Percentiles rank a stretch among this genome's conserved stretches.
phyloP scores from a whole-genome alignment of 2,329 filamentous ascomycete genomes.

The Monilinia laxa region DNA sequence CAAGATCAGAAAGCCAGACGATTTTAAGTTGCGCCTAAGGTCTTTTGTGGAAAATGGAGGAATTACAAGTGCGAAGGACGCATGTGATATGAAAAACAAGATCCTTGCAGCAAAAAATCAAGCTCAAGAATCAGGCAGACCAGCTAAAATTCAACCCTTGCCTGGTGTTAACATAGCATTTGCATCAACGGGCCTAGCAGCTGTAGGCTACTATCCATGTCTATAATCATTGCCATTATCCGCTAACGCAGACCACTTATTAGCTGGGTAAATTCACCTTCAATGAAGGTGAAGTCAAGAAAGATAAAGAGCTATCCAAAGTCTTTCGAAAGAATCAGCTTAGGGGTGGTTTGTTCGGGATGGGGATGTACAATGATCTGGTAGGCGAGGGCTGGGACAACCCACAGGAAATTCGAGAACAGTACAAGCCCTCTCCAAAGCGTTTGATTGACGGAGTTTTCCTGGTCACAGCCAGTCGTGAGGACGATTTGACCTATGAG shows the following conservation, averaged over 20 bases:
- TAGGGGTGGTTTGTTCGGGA: slow-evolving; percentile 5
- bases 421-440: background rate
- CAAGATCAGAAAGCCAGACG: slow-evolving; percentile 12
- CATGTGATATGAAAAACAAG: slow-evolving; percentile 4
- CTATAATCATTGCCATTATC: background rate
- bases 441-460: slow-evolving; percentile 13
- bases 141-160: background rate
- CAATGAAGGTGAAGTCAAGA: background rate
- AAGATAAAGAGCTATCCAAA: background rate
- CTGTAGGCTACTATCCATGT: background rate
- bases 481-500: background rate
- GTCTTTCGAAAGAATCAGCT: slow-evolving; percentile 4
- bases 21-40: background rate
- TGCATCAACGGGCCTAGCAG: slow-evolving; percentile 1
- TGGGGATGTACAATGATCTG: slow-evolving; percentile 16
- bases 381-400: slow-evolving; percentile 7
- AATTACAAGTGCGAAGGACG: slow-evolving; percentile 9
- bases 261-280: slow-evolving; percentile 7
- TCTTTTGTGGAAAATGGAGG: background rate
- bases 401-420: slow-evolving; percentile 10
- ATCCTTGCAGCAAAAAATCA: background rate
- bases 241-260: background rate
- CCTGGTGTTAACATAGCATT: slow-evolving; percentile 14
- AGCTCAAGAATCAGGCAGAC: background rate
- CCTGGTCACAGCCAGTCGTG: background rate